A percentile compares a stretch with the other conserved stretches of the same genome.
phyloP scores from a whole-genome alignment of 345 rosid species.

The Gossypium rotundifolium region DNA sequence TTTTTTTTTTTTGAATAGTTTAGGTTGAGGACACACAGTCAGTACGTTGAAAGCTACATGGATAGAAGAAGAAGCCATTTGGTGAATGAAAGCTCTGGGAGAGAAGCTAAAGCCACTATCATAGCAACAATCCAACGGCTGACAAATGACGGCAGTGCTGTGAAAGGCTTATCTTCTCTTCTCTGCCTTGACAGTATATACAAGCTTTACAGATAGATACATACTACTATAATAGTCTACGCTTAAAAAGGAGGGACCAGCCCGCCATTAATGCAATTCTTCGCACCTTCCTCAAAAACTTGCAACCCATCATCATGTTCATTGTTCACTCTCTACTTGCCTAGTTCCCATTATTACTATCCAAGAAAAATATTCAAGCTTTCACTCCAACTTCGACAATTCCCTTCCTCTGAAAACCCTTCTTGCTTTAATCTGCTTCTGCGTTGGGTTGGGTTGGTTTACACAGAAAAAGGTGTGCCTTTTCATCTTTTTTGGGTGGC shows the following conservation, averaged over 20 bases:
- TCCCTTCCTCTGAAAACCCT: not conserved
- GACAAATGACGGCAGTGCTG: constrained; percentile 17
- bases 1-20: not conserved
- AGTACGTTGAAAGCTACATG: not conserved
- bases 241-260: constrained; percentile 31
- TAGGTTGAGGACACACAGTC: not conserved
- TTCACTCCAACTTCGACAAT: not conserved
- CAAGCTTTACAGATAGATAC: not conserved
- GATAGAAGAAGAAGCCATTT: not conserved
- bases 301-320: not conserved
- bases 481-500: constrained; percentile 1
- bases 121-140: constrained; percentile 36
- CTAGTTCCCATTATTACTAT: not conserved
- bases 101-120: constrained; percentile 6
- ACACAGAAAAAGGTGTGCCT: constrained; percentile 18
- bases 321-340: not conserved
- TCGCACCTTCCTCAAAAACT: constrained; percentile 15
- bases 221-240: constrained; percentile 1
- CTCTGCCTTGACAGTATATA: constrained; percentile 11
- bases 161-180: constrained; percentile 22
- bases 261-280: constrained; percentile 32
- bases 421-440: constrained; percentile 8
- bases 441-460: constrained; percentile 5
- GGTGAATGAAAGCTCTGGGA: not conserved
- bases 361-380: not conserved